phyloP scores from a whole-genome alignment of 2,329 filamentous ascomycete species.

The Hymenoscyphus linearis region DNA sequence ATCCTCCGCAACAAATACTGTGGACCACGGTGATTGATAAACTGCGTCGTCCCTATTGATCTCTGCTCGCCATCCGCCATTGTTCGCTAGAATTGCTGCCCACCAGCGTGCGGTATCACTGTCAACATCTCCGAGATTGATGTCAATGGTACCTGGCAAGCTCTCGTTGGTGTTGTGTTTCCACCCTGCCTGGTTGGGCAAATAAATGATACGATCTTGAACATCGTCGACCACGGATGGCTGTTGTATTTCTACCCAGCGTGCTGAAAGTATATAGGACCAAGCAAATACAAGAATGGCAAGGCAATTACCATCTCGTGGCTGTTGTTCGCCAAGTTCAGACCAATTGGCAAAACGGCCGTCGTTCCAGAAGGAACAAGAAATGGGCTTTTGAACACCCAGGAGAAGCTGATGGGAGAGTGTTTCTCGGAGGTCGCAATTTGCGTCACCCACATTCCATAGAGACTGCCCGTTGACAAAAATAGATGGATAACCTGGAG shows the following conservation, averaged over 20 bases:
- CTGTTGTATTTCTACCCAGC: conserved; percentile 13
- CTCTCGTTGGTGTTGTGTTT: conserved; percentile 7
- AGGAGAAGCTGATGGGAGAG: conserved; percentile 8
- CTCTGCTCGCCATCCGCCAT: conserved; percentile 13
- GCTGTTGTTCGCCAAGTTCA: not conserved
- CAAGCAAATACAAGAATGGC: conserved; percentile 13
- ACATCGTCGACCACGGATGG: not conserved
- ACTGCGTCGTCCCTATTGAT: conserved; percentile 12
- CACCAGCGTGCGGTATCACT: conserved; percentile 13
- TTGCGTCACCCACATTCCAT: conserved; percentile 6
- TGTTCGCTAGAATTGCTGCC: conserved; percentile 15
- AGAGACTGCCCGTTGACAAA: conserved; percentile 7
- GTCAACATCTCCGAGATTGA: conserved; percentile 10
- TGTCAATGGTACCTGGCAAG: conserved; percentile 7
- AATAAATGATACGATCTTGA: conserved; percentile 8
- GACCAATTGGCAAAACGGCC: conserved; percentile 11
- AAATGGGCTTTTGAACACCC: conserved; percentile 8
- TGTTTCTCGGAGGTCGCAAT: conserved; percentile 8
- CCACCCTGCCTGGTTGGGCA: conserved; percentile 8
- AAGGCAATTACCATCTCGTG: conserved; percentile 10
- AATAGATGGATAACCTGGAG: conserved; percentile 1
- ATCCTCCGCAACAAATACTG: not conserved
- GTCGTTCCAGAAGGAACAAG: conserved; percentile 9
- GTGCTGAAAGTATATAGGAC: conserved; percentile 13
- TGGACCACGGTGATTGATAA: conserved; percentile 16